Conservation (phyloP, 2,329 filamentous ascomycete genomes). For the Blastomyces silverae region DNA sequence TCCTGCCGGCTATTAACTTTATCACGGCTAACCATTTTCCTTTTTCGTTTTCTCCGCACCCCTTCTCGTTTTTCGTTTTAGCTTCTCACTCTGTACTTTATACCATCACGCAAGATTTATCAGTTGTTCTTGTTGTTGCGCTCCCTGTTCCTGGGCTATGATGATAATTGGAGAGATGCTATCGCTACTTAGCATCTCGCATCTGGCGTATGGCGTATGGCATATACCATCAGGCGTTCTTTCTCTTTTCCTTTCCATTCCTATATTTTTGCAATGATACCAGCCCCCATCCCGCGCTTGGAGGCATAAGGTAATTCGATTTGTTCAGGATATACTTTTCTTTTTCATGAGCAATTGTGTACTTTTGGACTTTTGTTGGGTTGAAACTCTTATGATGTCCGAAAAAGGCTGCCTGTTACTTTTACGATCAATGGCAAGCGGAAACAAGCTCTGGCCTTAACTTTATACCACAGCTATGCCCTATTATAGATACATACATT, state of each 20-base stretch:
- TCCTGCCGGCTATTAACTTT: constrained; percentile 25
- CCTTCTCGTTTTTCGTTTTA: not conserved
- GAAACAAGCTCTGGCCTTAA: not conserved
- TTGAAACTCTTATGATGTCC: not conserved
- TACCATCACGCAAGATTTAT: not conserved
- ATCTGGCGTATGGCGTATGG: not conserved
- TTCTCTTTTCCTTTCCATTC: not conserved
- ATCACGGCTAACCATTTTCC: not conserved
- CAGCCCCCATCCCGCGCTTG: not conserved
- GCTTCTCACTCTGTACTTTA: constrained; percentile 2
- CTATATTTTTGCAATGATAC: constrained; percentile 3
- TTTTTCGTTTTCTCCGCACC: not conserved
- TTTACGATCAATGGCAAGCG: not conserved
- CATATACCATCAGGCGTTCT: not conserved
- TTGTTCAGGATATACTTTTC: not conserved
- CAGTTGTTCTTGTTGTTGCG: not conserved
- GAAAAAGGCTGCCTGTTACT: not conserved
- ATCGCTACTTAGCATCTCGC: not conserved
- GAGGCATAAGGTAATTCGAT: not conserved
- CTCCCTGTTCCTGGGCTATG: not conserved
- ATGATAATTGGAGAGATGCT: not conserved
- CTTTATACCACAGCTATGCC: not conserved
- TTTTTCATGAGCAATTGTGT: not conserved
- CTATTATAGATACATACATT: not conserved
- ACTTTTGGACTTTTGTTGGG: not conserved